Base-by-base conservation (phyloP, 306 rosid species). In the Rosa chinensis region DNA sequence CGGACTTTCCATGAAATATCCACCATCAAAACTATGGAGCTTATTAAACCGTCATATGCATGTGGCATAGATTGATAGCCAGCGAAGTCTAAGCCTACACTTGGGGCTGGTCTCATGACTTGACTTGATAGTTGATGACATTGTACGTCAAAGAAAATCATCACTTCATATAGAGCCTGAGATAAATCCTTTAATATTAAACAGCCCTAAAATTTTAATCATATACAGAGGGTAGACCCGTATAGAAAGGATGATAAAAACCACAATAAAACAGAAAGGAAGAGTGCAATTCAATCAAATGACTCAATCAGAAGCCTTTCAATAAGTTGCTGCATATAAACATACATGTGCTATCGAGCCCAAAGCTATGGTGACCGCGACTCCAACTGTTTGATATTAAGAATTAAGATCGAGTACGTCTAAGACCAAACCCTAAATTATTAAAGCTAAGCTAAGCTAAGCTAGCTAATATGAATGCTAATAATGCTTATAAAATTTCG, bases 311-410 rank as follows among this genome's bases (percentile, higher is more conserved):
- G 17, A 10, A 59, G 66, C 66, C 35, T n/a, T 59, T 5, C 42
- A 61, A 7, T 56, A 56, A 23, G 35, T 61, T 61, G 66, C 68
- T 62, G 35, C 66, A 3, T 59, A 59, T 59, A 59, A 55, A 61
- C 66, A 25, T 62, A 62, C 94, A 90, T 88, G 90, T 87, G 94
- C 18, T 5, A 10, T 75, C 55, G 43, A 79, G 90, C 92, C 79
- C 87, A 67, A 85, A 62, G 86, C 90, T 73, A 78, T 85, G 88
- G 90, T 86, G 82, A 88, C 90, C 82, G 88, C 88, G 67, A 80
- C 89, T 87, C 90, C 84, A 84, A 75, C 86, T 82, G 79, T 84
- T 72, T 78, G 52, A 84, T 73, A 84, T 75, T 25, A 74, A 58
- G 84, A 58, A 58, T 59, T 3, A 21, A 58, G 32, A 58, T 21